Percentiles rank a stretch among this genome's conserved stretches.
Evolutionary conservation across 495 filamentous ascomycete genomes (phyloP).

Genomic region (Entonaema liquescens): DNA sequence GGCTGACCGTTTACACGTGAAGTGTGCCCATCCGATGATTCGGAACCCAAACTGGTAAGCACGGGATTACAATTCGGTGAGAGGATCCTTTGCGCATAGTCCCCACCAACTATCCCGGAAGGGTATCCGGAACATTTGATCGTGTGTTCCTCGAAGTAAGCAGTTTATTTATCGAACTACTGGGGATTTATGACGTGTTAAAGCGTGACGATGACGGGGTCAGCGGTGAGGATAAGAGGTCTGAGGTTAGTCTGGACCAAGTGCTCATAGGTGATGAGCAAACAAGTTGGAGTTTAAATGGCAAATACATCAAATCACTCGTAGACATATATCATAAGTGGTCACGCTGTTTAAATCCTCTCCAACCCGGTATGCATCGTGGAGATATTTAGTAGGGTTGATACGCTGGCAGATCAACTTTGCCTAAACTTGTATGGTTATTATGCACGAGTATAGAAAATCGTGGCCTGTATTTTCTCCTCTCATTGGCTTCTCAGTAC

Average conservation of each 20-base stretch:
- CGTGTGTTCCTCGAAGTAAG: not conserved
- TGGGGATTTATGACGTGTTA: constrained; percentile 1
- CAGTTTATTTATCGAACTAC: not conserved
- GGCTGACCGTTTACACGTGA: constrained; percentile 9
- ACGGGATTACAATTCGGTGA: not conserved
- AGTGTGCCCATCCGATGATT: not conserved
- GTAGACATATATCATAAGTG: constrained; percentile 10
- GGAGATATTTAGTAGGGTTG: constrained; percentile 7
- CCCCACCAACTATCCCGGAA: constrained; percentile 7
- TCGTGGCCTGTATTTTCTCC: constrained; percentile 5
- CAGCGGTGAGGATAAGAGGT: constrained; percentile 8
- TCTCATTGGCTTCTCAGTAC: constrained; percentile 25
- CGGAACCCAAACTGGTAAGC: not conserved
- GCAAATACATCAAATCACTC: not conserved
- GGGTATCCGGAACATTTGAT: not conserved
- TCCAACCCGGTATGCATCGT: constrained; percentile 5
- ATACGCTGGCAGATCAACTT: constrained; percentile 10
- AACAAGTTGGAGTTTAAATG: constrained; percentile 4
- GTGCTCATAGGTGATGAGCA: not conserved
- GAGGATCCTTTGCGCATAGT: not conserved
- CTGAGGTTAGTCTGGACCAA: not conserved
- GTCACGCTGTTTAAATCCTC: constrained; percentile 1
- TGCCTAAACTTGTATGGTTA: constrained; percentile 18
- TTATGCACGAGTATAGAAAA: constrained; percentile 20
- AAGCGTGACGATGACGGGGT: not conserved